Base-by-base conservation (phyloP, 768 basidiomycete species). In the Scleroderma bovista region DNA sequence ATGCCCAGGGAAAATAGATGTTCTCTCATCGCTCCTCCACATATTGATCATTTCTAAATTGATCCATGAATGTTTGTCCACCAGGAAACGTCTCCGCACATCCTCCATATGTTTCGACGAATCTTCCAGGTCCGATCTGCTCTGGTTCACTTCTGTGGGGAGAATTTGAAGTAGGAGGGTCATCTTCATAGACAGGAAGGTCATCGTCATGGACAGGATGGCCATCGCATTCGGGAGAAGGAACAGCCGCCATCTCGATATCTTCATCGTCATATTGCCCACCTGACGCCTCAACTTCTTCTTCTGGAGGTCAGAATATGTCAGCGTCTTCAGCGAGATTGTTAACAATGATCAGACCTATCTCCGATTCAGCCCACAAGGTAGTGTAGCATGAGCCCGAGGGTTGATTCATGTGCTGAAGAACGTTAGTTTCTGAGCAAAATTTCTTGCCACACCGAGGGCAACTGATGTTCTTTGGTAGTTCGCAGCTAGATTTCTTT, bases 361-460 rank as follows among this genome's bases (percentile, higher is more conserved):
- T n/a, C n/a, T n/a, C n/a, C n/a, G n/a, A n/a, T n/a, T n/a, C n/a
- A n/a, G n/a, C n/a, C n/a, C n/a, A n/a, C n/a, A n/a, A n/a, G n/a
- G n/a, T n/a, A n/a, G 5, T 5, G 26, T 29, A 29, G 9, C 9
- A 29, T 4, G 26, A 4, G 9, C 37, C 16, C 39, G 54, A 60
- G 7, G 61, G 61, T 20, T 53, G 57, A 32, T 49, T 37, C 2
- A 31, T 39, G 13, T 47, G 40, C 22, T 47, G 44, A 26, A 33
- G 29, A 24, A 45, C 29, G 10, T 33, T 13, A 23, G 42, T 51
- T 48, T 12, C 47, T 29, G 31, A 41, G 48, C 3, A 26, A 52
- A 20, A 53, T 47, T 60, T 60, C 61, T 29, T 24, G 29, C 10
- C 57, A 55, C 9, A 59, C 57, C 3, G 24, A 32, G 6, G 62